Evolutionary conservation across 441 rosid species (phyloP), one percentile per base, ranked within the genome.

Genomic region (Jatropha multifida): DNA sequence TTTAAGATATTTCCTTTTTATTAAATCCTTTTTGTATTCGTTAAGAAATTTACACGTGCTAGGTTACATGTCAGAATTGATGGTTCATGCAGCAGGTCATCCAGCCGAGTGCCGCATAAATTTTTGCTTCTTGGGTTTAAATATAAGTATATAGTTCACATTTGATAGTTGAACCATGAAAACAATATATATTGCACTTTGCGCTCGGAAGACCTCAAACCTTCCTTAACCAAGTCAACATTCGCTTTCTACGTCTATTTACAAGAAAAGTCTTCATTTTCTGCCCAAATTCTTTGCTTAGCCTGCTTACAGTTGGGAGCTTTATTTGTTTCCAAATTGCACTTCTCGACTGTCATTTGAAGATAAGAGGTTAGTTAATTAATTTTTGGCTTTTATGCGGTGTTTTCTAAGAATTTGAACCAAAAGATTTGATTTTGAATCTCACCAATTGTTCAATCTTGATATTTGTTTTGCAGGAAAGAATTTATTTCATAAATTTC

Each of bases 401-500:
- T 66, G 3, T 38, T 49, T 17, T 20, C 15, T 46, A 12, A 8
- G 2, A 4, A 52, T 61, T 70, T 1, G 15, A 32, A 14, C 37
- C 18, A 17, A 27, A 70, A 41, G 11, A 15, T 17, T 49, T 15
- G 10, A 9, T 49, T 5, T 40, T 58, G 27, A 18, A 23, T 56
- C 7, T 20, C 38, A 7, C 65, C 56, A 10, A 27, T 49, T 23
- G 10, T 38, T 64, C 46, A 2, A 44, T 72, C 41, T 40, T 65
- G 41, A 71, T 59, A 48, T 65, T 71, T 72, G 20, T 65, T 71
- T 12, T 65, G 40, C 75, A 71, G 68, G 62, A 26, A 66, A 17
- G 17, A 48, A 13, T 44, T 71, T 8, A 23, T 51, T 60, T 58
- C 4, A 7, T 51, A 10, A 4, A 8, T 3, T 20, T 60, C 37